Evolutionary conservation across 345 rosid genomes (phyloP).

Genomic region (Eucalyptus cladocalyx): DNA sequence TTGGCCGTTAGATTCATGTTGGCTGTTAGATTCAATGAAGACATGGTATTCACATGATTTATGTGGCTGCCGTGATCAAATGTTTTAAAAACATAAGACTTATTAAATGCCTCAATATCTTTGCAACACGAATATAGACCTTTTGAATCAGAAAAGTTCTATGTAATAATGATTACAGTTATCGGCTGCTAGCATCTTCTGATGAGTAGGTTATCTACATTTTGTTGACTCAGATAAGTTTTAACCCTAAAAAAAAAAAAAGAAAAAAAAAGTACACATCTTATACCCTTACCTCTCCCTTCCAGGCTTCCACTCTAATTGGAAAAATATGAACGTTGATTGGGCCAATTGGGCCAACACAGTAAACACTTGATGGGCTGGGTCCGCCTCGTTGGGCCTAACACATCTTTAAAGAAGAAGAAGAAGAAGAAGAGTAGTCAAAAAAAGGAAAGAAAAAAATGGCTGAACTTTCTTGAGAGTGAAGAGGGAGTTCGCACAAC

Average conservation of each 20-base stretch:
- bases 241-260: not conserved
- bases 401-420: not conserved
- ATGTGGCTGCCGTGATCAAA: not conserved
- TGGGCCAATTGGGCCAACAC: not conserved
- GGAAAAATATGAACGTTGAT: not conserved
- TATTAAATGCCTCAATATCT: not conserved
- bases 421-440: not conserved
- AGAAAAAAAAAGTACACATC: not conserved
- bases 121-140: not conserved
- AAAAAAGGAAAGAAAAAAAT: not conserved
- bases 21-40: not conserved
- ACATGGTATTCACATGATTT: not conserved
- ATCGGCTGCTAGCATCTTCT: not conserved
- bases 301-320: not conserved
- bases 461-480: not conserved
- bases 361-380: not conserved
- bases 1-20: not conserved
- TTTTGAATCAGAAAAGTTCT: not conserved
- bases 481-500: not conserved
- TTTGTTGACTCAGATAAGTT: not conserved
- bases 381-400: not conserved
- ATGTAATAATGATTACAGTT: not conserved
- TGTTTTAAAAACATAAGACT: not conserved
- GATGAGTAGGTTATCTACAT: not conserved
- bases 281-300: not conserved